Conservation (phyloP, 1,284 basidiomycete species). For the Microbotryomycetes sp. region DNA sequence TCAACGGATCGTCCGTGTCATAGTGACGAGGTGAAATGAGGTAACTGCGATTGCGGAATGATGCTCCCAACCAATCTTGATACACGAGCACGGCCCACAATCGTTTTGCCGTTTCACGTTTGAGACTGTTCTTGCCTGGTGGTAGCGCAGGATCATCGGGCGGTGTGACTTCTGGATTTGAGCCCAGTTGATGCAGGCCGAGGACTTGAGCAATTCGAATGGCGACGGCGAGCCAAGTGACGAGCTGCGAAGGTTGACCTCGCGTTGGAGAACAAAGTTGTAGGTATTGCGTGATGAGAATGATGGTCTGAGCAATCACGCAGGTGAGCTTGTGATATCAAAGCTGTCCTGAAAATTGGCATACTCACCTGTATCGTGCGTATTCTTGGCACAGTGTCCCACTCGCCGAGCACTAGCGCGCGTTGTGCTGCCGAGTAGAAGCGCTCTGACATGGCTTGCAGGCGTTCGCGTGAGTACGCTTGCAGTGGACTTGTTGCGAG, state of each 20-base stretch:
- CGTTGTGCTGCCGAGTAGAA: conserved; percentile 26
- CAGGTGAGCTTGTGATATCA: not conserved
- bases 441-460: conserved; percentile 22
- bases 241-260: conserved; percentile 31
- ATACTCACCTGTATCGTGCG: conserved; percentile 26
- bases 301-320: conserved; percentile 20
- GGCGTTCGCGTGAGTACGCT: conserved; percentile 18
- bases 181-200: conserved; percentile 32
- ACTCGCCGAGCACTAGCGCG: conserved; percentile 27
- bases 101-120: conserved; percentile 34
- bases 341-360: not conserved
- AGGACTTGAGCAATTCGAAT: conserved; percentile 33
- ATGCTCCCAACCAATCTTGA: conserved; percentile 34
- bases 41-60: conserved; percentile 23
- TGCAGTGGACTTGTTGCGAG: conserved; percentile 14
- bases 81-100: conserved; percentile 33
- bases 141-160: conserved; percentile 35
- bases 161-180: conserved; percentile 32
- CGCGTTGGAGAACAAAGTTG: conserved; percentile 31
- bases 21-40: conserved; percentile 26
- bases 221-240: conserved; percentile 30
- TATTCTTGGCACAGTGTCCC: conserved; percentile 25
- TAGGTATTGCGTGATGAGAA: conserved; percentile 34
- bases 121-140: conserved; percentile 33
- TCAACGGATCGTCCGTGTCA: conserved; percentile 32